phyloP scores from a whole-genome alignment of 495 filamentous ascomycete species.

The Aspergillus panamensis region DNA sequence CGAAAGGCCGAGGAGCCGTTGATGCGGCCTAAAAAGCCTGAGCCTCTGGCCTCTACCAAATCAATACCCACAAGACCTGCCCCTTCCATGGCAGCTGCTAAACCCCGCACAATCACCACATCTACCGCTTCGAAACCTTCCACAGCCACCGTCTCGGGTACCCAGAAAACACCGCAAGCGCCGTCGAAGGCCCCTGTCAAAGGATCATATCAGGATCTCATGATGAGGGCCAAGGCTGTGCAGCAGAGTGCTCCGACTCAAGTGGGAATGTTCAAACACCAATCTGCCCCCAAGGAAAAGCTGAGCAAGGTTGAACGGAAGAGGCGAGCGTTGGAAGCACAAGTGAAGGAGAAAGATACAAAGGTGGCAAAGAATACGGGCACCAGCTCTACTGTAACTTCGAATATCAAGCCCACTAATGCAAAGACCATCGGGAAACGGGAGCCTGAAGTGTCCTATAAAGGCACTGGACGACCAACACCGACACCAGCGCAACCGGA shows the following conservation, averaged over 20 bases:
- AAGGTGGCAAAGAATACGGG: constrained; percentile 27
- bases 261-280: constrained; percentile 38
- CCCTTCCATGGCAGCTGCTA: constrained; percentile 15
- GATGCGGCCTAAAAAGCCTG: constrained; percentile 29
- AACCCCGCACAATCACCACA: constrained; percentile 21
- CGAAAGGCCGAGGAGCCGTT: constrained; percentile 45
- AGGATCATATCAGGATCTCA: constrained; percentile 44
- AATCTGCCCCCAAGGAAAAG: constrained; percentile 35
- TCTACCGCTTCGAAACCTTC: constrained; percentile 21
- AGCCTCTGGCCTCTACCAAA: constrained; percentile 20
- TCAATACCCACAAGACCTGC: constrained; percentile 10
- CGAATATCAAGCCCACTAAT: constrained; percentile 22
- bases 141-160: constrained; percentile 18
- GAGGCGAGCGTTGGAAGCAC: constrained; percentile 34
- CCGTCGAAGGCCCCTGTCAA: constrained; percentile 39
- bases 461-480: constrained; percentile 50
- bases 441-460: constrained; percentile 42
- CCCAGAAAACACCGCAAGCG: constrained; percentile 24
- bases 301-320: constrained; percentile 42
- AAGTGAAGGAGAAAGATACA: constrained; percentile 33
- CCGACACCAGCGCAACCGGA: constrained; percentile 26
- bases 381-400: constrained; percentile 19
- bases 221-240: constrained; percentile 37
- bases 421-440: constrained; percentile 23
- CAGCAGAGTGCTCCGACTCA: constrained; percentile 36